Base-by-base conservation (phyloP, 2,329 filamentous ascomycete genomes). In the Sordariomycetes sp. region DNA sequence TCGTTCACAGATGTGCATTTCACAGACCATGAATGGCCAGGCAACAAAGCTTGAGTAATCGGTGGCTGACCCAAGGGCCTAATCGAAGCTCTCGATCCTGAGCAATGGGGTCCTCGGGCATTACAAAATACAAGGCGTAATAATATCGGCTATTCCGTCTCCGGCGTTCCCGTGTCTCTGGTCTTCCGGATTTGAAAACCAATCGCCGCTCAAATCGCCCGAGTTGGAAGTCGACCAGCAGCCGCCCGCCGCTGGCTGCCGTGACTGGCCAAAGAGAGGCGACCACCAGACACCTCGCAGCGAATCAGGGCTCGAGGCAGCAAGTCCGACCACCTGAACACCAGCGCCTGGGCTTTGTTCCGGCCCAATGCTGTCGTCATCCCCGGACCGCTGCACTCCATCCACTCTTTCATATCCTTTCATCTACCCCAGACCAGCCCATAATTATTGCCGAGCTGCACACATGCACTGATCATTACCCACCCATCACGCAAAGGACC, bases 221-320 rank as follows among this genome's bases (percentile, higher is more conserved):
- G 37, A 56, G 43, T 56, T 28, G 54, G 54, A 43, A 56, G 28
- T 46, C 35, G 54, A 35, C 46, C 54, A 56, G 35, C 46, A 32
- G 54, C 25, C 16, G 34, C 54, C 54, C 24, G 28, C 43, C 10
- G 8, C 18, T 46, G 40, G 40, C n/a, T 6, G 40, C 40, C 16
- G 7, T 18, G 40, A 46, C 40, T 46, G 40, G 40, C 40, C 40
- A 46, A n/a, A 46, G 18, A n/a, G n/a, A 16, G 40, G 18, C 40
- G 14, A 46, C 11, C n/a, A 16, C n/a, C 40, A n/a, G 40, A 46
- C 40, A 4, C 40, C 5, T 16, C 8, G 7, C 40, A n/a, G 40
- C 40, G 40, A 46, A 46, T 46, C 16, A 46, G 40, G 16, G 16
- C n/a, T 46, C 40, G 40, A 46, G 40, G 18, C 40, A 2, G 40